These are phyloP conservation scores for Pseudogymnoascus verrucosus DNA, from an alignment of 2,329 filamentous ascomycete species.

Conservation along the genomic window DNA sequence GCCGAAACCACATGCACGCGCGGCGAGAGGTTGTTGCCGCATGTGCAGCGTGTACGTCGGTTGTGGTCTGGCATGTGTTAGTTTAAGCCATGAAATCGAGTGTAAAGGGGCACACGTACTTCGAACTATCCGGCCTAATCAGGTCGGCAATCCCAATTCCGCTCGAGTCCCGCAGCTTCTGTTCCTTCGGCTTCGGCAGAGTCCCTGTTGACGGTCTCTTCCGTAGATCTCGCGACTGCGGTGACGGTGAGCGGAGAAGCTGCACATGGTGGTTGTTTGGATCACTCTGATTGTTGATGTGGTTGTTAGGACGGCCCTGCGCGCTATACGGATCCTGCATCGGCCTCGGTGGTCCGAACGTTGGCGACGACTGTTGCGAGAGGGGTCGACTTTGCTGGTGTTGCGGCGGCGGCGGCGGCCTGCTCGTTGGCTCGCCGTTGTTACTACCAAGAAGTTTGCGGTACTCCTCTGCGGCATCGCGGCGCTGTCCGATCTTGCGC, in stretches of 20 bases:
- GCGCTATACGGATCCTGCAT: background rate
- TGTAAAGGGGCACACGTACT: background rate
- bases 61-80: conserved; percentile 6
- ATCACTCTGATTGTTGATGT: background rate
- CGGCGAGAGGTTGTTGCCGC: conserved; percentile 70
- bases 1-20: conserved; percentile 74
- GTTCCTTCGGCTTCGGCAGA: background rate
- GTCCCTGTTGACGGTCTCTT: background rate
- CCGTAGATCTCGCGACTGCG: background rate
- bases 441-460: background rate
- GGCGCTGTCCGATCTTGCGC: conserved; percentile 1
- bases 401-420: background rate
- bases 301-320: background rate
- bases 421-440: background rate
- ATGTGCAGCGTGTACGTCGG: conserved; percentile 39
- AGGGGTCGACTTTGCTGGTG: background rate
- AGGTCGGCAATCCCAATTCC: conserved; percentile 1
- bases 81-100: background rate
- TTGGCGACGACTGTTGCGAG: background rate
- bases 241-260: background rate
- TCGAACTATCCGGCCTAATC: background rate
- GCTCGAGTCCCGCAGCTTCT: background rate
- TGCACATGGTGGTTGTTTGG: background rate
- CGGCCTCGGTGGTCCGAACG: background rate
- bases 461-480: background rate